phyloP scores from a whole-genome alignment of 805 yeast species.

The Ogataea zsoltii region DNA sequence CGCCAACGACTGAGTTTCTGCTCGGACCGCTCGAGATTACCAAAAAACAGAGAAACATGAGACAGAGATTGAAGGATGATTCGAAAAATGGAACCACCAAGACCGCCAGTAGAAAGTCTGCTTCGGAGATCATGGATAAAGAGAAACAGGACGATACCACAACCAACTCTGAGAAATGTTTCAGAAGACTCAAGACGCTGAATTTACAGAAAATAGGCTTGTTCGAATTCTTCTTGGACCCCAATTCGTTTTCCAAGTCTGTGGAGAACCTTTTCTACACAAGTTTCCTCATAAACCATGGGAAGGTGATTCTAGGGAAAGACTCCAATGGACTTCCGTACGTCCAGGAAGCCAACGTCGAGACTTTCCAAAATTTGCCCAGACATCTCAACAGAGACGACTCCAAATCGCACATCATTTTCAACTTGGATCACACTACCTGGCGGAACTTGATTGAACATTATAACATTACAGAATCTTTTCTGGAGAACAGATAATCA shows the following conservation, averaged over 20 bases:
- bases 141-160: conserved; percentile 61
- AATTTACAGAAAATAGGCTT: conserved; percentile 51
- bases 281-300: conserved; percentile 78
- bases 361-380: conserved; percentile 23
- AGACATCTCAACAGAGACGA: conserved; percentile 25
- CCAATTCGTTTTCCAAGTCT: conserved; percentile 71
- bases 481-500: conserved; percentile 22
- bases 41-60: conserved; percentile 41
- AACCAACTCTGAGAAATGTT: conserved; percentile 58
- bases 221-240: conserved; percentile 70
- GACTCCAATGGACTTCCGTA: conserved; percentile 44
- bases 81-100: conserved; percentile 37
- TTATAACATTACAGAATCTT: conserved; percentile 56
- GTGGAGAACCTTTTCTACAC: conserved; percentile 84
- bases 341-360: conserved; percentile 29
- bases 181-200: conserved; percentile 27
- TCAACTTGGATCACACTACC: conserved; percentile 64
- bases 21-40: conserved; percentile 71
- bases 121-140: conserved; percentile 49
- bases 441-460: conserved; percentile 61
- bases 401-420: conserved; percentile 62
- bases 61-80: conserved; percentile 44
- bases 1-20: conserved; percentile 58
- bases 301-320: conserved; percentile 55
- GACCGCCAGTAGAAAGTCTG: conserved; percentile 57